Percentiles rank a stretch among this genome's conserved stretches.
phyloP scores from a whole-genome alignment of 2,329 filamentous ascomycete species.

The Paracamarosporium sp. region DNA sequence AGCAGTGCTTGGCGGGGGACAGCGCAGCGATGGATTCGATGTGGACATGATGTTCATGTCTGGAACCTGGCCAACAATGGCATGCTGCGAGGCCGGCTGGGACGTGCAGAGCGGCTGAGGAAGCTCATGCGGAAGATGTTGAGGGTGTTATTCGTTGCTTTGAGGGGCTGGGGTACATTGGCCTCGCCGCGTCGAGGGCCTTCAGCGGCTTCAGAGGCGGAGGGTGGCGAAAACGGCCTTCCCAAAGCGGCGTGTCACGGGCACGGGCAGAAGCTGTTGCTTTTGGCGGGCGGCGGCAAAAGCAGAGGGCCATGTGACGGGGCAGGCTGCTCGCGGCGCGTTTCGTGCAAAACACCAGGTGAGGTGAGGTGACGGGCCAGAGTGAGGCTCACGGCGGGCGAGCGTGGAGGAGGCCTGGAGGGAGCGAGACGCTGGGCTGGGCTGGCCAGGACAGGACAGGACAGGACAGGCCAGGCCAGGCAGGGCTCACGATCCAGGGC shows the following conservation, averaged over 20 bases:
- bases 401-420: neutral
- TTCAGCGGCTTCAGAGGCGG: too few relatives aligned
- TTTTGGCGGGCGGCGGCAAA: constrained; percentile 32
- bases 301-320: constrained; percentile 36
- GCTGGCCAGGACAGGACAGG: neutral
- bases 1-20: neutral
- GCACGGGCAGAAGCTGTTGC: constrained; percentile 29
- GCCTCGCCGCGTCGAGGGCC: constrained; percentile 2
- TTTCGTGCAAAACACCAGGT: constrained; percentile 20
- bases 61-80: constrained; percentile 38
- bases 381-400: constrained; percentile 13
- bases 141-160: neutral
- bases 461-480: neutral
- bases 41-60: constrained; percentile 1
- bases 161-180: neutral
- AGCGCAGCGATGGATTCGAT: constrained; percentile 10
- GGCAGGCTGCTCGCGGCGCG: constrained; percentile 18
- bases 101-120: constrained; percentile 1
- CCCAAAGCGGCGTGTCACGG: constrained; percentile 38
- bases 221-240: constrained; percentile 27
- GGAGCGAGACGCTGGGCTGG: neutral
- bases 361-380: neutral
- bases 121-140: constrained; percentile 3
- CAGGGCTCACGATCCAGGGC: constrained; percentile 16
- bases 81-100: constrained; percentile 6